These are phyloP conservation scores for Magnusiomyces fungicola DNA, from an alignment of 1,139 yeast species.

Conservation along the genomic window DNA sequence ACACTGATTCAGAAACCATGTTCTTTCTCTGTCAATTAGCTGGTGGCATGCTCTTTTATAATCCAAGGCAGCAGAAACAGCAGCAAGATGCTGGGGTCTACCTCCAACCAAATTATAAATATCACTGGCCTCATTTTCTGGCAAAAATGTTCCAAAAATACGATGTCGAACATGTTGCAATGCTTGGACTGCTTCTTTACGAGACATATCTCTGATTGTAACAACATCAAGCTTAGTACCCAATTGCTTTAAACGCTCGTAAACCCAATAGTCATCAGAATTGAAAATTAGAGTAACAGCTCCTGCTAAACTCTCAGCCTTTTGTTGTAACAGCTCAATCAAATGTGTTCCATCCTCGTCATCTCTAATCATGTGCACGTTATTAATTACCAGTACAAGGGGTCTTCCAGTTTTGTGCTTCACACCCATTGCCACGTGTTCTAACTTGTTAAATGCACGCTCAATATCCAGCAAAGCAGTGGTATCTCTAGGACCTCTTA, in stretches of 20 bases:
- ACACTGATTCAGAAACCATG: constrained; percentile 81
- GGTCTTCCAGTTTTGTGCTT: constrained; percentile 44
- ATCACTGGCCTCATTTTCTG: constrained; percentile 41
- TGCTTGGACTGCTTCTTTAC: constrained; percentile 51
- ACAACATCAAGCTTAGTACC: constrained; percentile 72
- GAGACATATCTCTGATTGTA: constrained; percentile 58
- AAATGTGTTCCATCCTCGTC: constrained; percentile 61
- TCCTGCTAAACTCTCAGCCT: constrained; percentile 72
- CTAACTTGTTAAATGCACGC: constrained; percentile 69
- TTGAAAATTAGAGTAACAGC: constrained; percentile 69
- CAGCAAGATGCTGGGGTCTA: constrained; percentile 72
- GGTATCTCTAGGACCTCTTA: constrained; percentile 79
- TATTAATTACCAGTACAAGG: constrained; percentile 61
- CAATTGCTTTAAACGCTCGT: constrained; percentile 62
- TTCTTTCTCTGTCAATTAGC: constrained; percentile 70
- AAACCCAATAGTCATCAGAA: constrained; percentile 83
- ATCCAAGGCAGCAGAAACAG: constrained; percentile 61
- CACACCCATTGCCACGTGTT: constrained; percentile 55
- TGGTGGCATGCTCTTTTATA: constrained; percentile 58
- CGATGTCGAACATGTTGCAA: constrained; percentile 47
- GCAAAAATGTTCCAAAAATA: constrained; percentile 37
- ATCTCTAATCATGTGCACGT: constrained; percentile 66
- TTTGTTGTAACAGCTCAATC: constrained; percentile 73
- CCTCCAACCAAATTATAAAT: constrained; percentile 75
- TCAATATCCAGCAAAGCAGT: constrained; percentile 78